Evolutionary conservation across 768 basidiomycete species (phyloP).

Genomic region (Macrolepiota dolichaula): DNA sequence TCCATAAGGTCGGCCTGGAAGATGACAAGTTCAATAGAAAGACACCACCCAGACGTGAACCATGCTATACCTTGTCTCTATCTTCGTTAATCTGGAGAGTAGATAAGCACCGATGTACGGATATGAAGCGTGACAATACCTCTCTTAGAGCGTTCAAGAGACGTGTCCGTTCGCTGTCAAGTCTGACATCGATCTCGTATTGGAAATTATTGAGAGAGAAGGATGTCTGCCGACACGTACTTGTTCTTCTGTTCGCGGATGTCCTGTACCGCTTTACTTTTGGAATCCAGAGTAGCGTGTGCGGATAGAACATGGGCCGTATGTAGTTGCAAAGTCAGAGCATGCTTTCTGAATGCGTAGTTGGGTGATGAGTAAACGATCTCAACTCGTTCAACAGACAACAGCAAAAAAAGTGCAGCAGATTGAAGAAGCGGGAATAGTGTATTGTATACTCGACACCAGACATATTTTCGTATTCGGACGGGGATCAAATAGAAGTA

Average conservation of each 20-base stretch:
- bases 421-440: neutral
- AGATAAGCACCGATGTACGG: neutral
- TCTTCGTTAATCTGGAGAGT: slow-evolving; percentile 69
- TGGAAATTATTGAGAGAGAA: neutral
- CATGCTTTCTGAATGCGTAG: slow-evolving; percentile 61
- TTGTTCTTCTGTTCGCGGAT: slow-evolving; percentile 83
- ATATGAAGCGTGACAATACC: slow-evolving; percentile 35
- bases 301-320: slow-evolving; percentile 86
- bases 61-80: slow-evolving; percentile 67
- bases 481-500: neutral
- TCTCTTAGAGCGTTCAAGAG: slow-evolving; percentile 67
- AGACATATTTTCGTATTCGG: neutral
- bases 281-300: slow-evolving; percentile 75
- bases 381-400: neutral
- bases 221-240: slow-evolving; percentile 33
- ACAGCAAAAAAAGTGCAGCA: neutral
- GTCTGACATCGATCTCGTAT: slow-evolving; percentile 31
- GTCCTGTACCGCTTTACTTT: slow-evolving; percentile 76
- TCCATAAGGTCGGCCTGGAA: slow-evolving; percentile 64
- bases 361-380: neutral
- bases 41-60: slow-evolving; percentile 3
- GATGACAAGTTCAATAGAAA: neutral
- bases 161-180: slow-evolving; percentile 73
- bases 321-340: slow-evolving; percentile 77
- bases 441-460: neutral